phyloP scores from a whole-genome alignment of 345 rosid species.

The Brassica rapa region DNA sequence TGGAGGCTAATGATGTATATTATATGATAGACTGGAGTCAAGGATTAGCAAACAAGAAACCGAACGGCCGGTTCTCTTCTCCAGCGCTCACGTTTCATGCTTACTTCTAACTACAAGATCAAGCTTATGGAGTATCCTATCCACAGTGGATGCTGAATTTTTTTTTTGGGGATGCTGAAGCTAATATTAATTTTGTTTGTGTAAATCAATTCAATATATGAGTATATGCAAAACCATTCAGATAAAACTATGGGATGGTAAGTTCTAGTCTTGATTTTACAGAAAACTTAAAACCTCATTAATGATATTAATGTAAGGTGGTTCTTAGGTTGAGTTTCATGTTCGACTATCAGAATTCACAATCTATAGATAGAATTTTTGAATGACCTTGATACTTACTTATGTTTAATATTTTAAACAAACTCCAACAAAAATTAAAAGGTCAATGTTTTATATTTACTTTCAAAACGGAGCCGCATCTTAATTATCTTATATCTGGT shows the following conservation, averaged over 20 bases:
- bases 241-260: not conserved
- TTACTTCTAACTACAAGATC: not conserved
- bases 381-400: not conserved
- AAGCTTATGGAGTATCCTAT: not conserved
- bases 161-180: not conserved
- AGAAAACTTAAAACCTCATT: not conserved
- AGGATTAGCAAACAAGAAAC: slow-evolving; percentile 36
- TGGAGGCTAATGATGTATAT: slow-evolving; percentile 1
- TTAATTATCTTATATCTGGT: not conserved
- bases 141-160: not conserved
- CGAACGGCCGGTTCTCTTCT: slow-evolving; percentile 38
- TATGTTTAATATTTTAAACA: not conserved
- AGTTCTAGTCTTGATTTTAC: not conserved
- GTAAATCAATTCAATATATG: too few species aligned
- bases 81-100: slow-evolving; percentile 20
- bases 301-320: not conserved
- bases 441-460: not conserved
- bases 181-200: too few species aligned
- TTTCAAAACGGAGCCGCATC: not conserved
- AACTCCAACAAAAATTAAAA: not conserved
- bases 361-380: not conserved
- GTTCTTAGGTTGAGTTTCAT: not conserved
- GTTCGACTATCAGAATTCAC: not conserved
- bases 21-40: not conserved
- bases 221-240: not conserved